Evolutionary conservation across 176 grass and related monocot species (phyloP), one percentile per base, ranked within the genome.

Genomic region (Paspalum vaginatum): DNA sequence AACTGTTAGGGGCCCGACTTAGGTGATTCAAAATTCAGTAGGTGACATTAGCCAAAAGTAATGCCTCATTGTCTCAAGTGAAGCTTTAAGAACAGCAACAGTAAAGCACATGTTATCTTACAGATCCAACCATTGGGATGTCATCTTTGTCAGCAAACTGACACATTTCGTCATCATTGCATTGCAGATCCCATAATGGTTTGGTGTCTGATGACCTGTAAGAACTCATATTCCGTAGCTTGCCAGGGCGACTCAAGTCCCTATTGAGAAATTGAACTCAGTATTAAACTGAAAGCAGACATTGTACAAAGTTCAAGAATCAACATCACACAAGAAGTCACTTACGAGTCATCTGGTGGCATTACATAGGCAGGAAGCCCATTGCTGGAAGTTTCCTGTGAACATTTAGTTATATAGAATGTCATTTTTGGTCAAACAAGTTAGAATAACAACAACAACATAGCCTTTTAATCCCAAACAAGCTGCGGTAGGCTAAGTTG

Each of bases 81-180:
- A 39, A 74, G 40, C 13, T 47, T 68, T 63, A 68, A 59, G 61
- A 60, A 68, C 39, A 63, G 43, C 15, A 51, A 75, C 9, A 43
- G 17, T 70, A 20, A 54, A 70, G 22, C 2, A n/a, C 26, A 61
- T 61, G 48, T 70, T 75, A 54, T 85, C 73, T 85, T 97, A 97
- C 91, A 57, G 79, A 88, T 79, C 81, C 84, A 81, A 87, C 65
- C 41, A 83, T 51, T 9, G 70, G 83, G 52, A 72, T 72, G 55
- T 94, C 85, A 85, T 90, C 80, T 26, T 76, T 78, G 26, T 90
- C 85, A 41, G 53, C 71, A 85, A 88, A 75, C 39, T 85, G 72
- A 65, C 85, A 92, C 79, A 85, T 92, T n/a, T 90, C 87, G 67
- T 92, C 89, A 78, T 92, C 79, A 78, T 42, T 70, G 55, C 49